Conservation (phyloP, 176 grass and related monocot genomes). For the Triticum timopheevii region DNA sequence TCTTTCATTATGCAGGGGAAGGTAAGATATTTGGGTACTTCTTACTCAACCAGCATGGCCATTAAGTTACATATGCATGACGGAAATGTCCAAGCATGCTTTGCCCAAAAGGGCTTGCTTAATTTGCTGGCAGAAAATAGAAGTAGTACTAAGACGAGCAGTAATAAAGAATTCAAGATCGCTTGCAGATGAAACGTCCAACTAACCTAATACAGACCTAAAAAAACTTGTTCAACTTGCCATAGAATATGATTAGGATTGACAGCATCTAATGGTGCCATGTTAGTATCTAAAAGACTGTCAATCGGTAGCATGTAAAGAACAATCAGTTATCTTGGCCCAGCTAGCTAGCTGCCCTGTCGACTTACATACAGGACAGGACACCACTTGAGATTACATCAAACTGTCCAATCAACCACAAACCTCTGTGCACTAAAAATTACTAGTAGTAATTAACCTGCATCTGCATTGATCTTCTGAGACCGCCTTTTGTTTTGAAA, state of each 20-base stretch:
- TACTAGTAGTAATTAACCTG: background rate
- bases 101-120: no score
- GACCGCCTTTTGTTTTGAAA: no score
- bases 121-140: no score
- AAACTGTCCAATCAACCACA: constrained; percentile 5
- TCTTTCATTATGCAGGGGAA: background rate
- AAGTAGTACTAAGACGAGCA: background rate
- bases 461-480: background rate
- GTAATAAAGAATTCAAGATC: constrained; percentile 3
- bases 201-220: constrained; percentile 14
- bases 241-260: background rate
- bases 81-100: background rate
- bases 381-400: background rate
- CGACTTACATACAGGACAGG: background rate
- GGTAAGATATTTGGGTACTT: background rate
- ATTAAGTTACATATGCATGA: background rate
- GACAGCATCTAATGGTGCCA: background rate
- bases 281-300: background rate
- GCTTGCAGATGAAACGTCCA: constrained; percentile 29
- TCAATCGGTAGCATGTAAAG: background rate
- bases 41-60: background rate
- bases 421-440: background rate
- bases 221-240: background rate
- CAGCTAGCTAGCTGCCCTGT: background rate
- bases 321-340: background rate